These are phyloP conservation scores for Phialophora macrospora DNA, from an alignment of 2,329 filamentous ascomycete genomes.

Conservation along the genomic window DNA sequence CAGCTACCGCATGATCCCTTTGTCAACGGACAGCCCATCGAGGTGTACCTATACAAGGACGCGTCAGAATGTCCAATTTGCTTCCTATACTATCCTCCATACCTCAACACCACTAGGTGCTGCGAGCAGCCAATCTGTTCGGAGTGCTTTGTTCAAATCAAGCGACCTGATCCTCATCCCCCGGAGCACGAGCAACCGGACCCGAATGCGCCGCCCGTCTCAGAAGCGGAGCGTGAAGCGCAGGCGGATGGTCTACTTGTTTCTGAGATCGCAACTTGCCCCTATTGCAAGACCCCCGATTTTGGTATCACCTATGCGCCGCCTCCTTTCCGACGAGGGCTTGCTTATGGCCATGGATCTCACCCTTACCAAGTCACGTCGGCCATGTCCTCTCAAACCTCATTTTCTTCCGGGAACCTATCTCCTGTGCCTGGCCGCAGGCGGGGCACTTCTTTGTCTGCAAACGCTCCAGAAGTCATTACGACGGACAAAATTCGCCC, in stretches of 20 bases:
- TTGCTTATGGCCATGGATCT: slow-evolving; percentile 67
- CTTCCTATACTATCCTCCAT: slow-evolving; percentile 92
- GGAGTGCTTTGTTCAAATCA: slow-evolving; percentile 99
- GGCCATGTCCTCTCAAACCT: slow-evolving; percentile 86
- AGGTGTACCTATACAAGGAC: slow-evolving; percentile 92
- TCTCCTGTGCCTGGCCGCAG: slow-evolving; percentile 53
- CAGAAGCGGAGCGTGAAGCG: slow-evolving; percentile 46
- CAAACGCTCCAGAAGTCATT: slow-evolving; percentile 81
- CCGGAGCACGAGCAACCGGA: slow-evolving; percentile 71
- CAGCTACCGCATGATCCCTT: slow-evolving; percentile 79
- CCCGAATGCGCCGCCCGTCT: slow-evolving; percentile 45
- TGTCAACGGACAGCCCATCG: slow-evolving; percentile 91
- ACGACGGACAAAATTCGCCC: slow-evolving; percentile 91
- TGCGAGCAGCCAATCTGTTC: slow-evolving; percentile 97
- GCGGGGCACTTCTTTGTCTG: slow-evolving; percentile 74
- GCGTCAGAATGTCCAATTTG: slow-evolving; percentile 92
- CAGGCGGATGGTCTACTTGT: slow-evolving; percentile 69
- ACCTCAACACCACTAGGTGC: slow-evolving; percentile 90
- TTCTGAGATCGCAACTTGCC: slow-evolving; percentile 88
- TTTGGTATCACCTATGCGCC: slow-evolving; percentile 95
- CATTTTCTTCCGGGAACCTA: slow-evolving; percentile 65
- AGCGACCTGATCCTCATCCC: slow-evolving; percentile 86
- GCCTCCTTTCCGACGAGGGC: slow-evolving; percentile 83
- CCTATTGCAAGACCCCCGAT: slow-evolving; percentile 92
- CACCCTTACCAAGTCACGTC: slow-evolving; percentile 62